phyloP scores from a whole-genome alignment of 805 yeast species.

The Nakazawaea ambrosiae region DNA sequence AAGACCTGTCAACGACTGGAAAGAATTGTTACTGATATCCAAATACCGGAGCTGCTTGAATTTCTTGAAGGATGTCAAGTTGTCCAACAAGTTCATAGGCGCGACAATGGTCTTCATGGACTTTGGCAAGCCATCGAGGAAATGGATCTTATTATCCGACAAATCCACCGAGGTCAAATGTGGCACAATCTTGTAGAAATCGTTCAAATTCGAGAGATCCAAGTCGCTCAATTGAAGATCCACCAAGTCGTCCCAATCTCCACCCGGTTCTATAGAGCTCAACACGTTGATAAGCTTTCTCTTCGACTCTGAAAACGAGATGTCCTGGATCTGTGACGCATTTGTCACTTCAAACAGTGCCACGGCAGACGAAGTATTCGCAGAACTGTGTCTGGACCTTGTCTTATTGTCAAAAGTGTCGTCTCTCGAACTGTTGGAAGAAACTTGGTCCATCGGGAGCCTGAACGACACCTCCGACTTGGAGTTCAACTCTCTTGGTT shows the following conservation, averaged over 20 bases:
- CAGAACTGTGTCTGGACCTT: neutral
- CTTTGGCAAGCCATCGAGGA: conserved; percentile 38
- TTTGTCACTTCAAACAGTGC: conserved; percentile 23
- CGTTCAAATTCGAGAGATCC: conserved; percentile 33
- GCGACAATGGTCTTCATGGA: conserved; percentile 30
- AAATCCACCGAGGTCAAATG: conserved; percentile 31
- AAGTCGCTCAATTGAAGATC: conserved; percentile 29
- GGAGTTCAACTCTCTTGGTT: conserved; percentile 4
- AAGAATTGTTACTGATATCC: conserved; percentile 30
- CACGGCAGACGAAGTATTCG: too few species aligned
- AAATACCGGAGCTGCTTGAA: conserved; percentile 35
- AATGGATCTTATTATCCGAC: conserved; percentile 33
- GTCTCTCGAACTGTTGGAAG: conserved; percentile 14
- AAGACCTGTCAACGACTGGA: conserved; percentile 31
- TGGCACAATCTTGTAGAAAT: conserved; percentile 38
- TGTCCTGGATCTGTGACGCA: conserved; percentile 29
- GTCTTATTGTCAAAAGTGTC: conserved; percentile 14
- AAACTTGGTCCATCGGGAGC: conserved; percentile 21
- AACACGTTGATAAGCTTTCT: conserved; percentile 36
- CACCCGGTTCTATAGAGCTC: conserved; percentile 32
- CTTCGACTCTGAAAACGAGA: conserved; percentile 43
- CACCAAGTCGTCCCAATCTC: conserved; percentile 35
- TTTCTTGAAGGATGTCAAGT: conserved; percentile 32
- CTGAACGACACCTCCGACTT: conserved; percentile 33
- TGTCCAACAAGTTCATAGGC: conserved; percentile 31